Evolutionary conservation across 2,329 filamentous ascomycete species (phyloP), one percentile per base, ranked within the genome.

Genomic region (Apiospora malaysiana): DNA sequence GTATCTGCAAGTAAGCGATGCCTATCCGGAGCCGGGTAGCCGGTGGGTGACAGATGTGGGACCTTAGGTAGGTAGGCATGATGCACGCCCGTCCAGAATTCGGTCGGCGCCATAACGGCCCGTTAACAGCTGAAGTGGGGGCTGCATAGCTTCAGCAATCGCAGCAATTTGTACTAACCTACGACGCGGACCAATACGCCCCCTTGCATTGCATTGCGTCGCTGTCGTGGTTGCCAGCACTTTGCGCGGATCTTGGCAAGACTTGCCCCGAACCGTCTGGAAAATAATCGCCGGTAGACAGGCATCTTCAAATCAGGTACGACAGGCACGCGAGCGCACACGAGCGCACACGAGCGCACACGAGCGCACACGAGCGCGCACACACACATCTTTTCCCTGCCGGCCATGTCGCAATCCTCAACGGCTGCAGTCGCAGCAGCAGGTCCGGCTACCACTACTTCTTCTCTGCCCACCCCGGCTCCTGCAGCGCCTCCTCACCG

Each of bases 401-500:
- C 56, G 21, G 27, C 32, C 56, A 63, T 63, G 56, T 63, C 56
- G 56, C 56, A 63, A n/a, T 37, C 32, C 40, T 40, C 56, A 10
- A 32, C 56, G 37, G 56, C 56, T 40, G 27, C 49, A 27, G 25
- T 42, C n/a, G 68, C 69, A 25, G 42, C 66, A 46, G 12, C 59
- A 12, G 45, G 47, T 42, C n/a, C 45, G 68, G 59, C 56, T 68
- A 63, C 23, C 51, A 75, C 72, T 71, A 70, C 71, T 66, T 72
- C 72, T 27, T 70, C 68, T 14, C 18, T 45, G 3, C 66, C 71
- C 45, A 65, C 49, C 25, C 49, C 25, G 18, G 67, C 67, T n/a
- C 45, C 70, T 14, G 51, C 76, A 25, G 74, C 71, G 67, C 69
- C 73, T 68, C 69, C 73, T 68, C 75, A 65, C 42, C 72, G 71